Conservation (phyloP, 176 grass and related monocot genomes). For the Pharus latifolius region DNA sequence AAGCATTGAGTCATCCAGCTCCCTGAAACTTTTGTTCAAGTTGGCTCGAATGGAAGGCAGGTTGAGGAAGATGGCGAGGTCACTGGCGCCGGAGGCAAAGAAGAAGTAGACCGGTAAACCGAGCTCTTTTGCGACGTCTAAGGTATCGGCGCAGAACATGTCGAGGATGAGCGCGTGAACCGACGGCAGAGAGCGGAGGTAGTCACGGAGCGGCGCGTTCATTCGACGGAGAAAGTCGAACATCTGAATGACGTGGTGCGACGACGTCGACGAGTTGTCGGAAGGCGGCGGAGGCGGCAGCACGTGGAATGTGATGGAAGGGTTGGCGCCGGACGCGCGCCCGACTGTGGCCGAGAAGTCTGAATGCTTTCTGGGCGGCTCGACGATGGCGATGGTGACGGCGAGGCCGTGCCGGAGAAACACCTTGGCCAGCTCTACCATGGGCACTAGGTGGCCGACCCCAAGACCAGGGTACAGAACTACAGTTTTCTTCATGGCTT, state of each 20-base stretch:
- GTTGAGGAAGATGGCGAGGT: constrained; percentile 18
- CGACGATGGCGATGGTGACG: constrained; percentile 13
- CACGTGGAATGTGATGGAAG: constrained; percentile 30
- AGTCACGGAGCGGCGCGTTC: background rate
- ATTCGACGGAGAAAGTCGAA: background rate
- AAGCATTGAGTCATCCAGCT: background rate
- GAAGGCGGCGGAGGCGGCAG: background rate
- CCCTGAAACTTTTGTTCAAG: background rate
- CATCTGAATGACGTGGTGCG: background rate
- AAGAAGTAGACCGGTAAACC: constrained; percentile 24
- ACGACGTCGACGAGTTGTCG: too few species aligned
- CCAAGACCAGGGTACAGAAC: constrained; percentile 24
- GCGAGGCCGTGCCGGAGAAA: constrained; percentile 16
- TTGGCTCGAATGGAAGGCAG: background rate
- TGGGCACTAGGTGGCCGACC: constrained; percentile 32
- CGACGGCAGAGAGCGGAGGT: background rate
- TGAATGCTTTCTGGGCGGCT: background rate
- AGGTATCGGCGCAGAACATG: constrained; percentile 13
- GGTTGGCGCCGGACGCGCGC: constrained; percentile 4
- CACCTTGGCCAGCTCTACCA: constrained; percentile 34
- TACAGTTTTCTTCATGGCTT: constrained; percentile 9
- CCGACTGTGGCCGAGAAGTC: background rate
- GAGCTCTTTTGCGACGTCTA: constrained; percentile 16
- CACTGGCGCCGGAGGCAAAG: background rate
- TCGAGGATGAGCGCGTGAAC: constrained; percentile 19